Evolutionary conservation across 306 rosid genomes (phyloP).

Genomic region (barrel medic (Medicago truncatula)): DNA sequence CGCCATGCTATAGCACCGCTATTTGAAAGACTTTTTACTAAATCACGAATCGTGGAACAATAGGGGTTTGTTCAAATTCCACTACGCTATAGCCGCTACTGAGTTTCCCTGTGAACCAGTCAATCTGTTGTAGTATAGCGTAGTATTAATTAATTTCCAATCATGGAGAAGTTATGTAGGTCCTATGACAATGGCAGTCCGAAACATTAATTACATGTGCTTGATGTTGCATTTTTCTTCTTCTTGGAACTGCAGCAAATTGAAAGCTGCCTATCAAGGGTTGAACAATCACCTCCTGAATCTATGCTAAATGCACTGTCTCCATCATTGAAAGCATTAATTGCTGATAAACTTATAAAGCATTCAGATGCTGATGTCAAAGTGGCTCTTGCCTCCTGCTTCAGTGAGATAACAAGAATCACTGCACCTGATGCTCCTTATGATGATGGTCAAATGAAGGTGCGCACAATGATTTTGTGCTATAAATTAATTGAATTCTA

Average conservation of each 20-base stretch:
- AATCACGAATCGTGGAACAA: not conserved
- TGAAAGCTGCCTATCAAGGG: constrained; percentile 63
- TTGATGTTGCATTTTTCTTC: constrained; percentile 17
- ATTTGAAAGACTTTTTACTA: not conserved
- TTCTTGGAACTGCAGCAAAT: constrained; percentile 56
- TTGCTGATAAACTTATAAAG: constrained; percentile 59
- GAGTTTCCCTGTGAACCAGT: not conserved
- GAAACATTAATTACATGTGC: constrained; percentile 27
- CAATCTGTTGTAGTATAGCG: constrained; percentile 1
- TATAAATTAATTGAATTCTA: not conserved
- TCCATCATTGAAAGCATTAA: constrained; percentile 66
- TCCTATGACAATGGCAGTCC: not conserved
- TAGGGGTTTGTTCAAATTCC: not conserved
- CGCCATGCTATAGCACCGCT: not conserved
- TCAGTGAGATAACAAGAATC: constrained; percentile 89
- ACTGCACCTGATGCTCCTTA: constrained; percentile 96
- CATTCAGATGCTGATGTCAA: constrained; percentile 75
- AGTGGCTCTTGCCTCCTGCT: constrained; percentile 88
- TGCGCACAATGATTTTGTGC: constrained; percentile 31
- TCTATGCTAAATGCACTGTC: constrained; percentile 76
- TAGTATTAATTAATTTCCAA: not conserved
- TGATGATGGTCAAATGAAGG: constrained; percentile 93
- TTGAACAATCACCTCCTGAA: constrained; percentile 76
- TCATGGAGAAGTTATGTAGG: constrained; percentile 12
- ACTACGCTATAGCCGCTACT: not conserved